A percentile compares a stretch with the other conserved stretches of the same genome.
Conservation (phyloP, 331 rosid species). For the Malus hybrid region DNA sequence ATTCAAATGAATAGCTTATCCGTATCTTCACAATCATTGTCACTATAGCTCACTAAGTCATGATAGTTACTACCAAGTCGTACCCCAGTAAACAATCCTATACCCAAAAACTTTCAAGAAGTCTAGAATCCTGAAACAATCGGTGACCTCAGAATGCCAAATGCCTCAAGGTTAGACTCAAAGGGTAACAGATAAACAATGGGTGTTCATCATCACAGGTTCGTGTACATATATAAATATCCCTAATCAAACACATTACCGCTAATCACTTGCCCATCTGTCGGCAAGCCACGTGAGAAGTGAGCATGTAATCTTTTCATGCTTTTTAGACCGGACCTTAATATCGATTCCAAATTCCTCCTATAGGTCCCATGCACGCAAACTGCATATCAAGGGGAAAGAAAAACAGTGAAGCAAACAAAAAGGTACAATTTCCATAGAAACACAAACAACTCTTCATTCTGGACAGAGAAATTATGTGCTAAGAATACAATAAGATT, state of each 20-base stretch:
- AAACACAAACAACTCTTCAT: background rate
- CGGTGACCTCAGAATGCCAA: background rate
- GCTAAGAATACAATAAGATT: background rate
- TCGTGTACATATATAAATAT: background rate
- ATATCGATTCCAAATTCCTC: constrained; percentile 72
- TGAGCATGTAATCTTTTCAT: constrained; percentile 92
- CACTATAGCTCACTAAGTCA: background rate
- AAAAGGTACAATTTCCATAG: background rate
- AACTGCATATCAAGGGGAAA: constrained; percentile 43
- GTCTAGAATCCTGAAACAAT: background rate
- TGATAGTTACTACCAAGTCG: background rate
- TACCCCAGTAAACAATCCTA: too few relatives aligned
- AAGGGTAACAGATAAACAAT: background rate
- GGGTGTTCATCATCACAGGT: background rate
- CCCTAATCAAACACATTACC: constrained; percentile 34
- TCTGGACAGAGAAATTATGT: background rate
- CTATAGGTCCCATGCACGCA: constrained; percentile 86
- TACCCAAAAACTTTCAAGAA: background rate
- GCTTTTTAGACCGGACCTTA: constrained; percentile 69
- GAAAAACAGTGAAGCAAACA: constrained; percentile 3
- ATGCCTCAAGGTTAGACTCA: background rate
- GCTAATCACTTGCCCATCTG: constrained; percentile 86
- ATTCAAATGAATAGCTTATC: background rate
- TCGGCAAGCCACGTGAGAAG: constrained; percentile 80
- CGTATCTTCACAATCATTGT: background rate